phyloP scores from a whole-genome alignment of 202 grass and related monocot species.

The Panicum virgatum region DNA sequence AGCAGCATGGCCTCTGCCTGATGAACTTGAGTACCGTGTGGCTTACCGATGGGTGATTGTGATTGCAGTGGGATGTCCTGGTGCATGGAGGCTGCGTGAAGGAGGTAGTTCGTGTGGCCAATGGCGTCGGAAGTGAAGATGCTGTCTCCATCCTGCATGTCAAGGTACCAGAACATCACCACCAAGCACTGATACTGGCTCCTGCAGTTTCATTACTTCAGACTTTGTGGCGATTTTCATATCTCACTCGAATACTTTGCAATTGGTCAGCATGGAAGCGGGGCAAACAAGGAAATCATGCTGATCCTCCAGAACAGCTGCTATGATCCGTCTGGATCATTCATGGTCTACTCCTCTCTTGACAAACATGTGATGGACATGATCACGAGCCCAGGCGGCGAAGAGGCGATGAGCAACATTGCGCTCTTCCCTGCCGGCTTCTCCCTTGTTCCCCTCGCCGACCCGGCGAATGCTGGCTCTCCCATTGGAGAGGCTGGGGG shows the following conservation, averaged over 20 bases:
- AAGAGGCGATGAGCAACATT: background rate
- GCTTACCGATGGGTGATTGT: background rate
- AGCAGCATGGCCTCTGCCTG: background rate
- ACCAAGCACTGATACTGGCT: background rate
- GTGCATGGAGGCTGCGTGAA: slow-evolving; percentile 34
- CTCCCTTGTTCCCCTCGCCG: slow-evolving; percentile 20
- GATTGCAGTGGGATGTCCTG: slow-evolving; percentile 65
- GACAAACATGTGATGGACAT: slow-evolving; percentile 31
- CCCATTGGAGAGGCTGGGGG: slow-evolving; percentile 15
- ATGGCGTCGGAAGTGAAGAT: slow-evolving; percentile 34
- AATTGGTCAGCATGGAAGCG: background rate
- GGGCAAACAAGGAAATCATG: background rate
- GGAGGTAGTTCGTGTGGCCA: slow-evolving; percentile 51
- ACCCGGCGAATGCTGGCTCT: background rate
- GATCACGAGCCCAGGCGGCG: slow-evolving; percentile 6
- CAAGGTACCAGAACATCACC: slow-evolving; percentile 39
- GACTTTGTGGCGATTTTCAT: background rate
- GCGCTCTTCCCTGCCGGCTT: slow-evolving; percentile 44
- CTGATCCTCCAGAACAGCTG: slow-evolving; percentile 63
- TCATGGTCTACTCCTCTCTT: slow-evolving; percentile 54
- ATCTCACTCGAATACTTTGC: background rate
- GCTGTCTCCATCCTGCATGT: slow-evolving; percentile 53
- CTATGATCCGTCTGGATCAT: slow-evolving; percentile 48
- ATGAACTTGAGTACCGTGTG: background rate
- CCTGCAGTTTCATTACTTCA: background rate